A percentile compares a stretch with the other conserved stretches of the same genome.
phyloP scores from a whole-genome alignment of 352 stramenopile species.

The Globisporangium recalcitrans region DNA sequence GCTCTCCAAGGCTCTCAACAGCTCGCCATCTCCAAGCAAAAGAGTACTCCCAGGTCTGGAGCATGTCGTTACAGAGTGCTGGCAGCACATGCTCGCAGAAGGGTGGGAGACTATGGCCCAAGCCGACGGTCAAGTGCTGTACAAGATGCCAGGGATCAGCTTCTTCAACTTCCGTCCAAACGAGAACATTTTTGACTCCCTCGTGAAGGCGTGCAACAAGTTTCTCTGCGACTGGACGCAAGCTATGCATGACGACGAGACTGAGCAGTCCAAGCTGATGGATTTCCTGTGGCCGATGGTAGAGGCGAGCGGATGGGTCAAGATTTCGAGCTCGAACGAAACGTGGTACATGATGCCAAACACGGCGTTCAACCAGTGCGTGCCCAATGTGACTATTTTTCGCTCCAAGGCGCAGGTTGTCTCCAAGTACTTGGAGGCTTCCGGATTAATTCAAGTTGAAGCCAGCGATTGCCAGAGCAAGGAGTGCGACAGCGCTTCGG shows the following conservation, averaged over 20 bases:
- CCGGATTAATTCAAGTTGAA: constrained; percentile 11
- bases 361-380: constrained; percentile 59
- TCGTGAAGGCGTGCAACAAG: constrained; percentile 47
- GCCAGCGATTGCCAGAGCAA: not conserved
- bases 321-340: constrained; percentile 41
- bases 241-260: constrained; percentile 13
- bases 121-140: constrained; percentile 43
- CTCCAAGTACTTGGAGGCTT: constrained; percentile 49
- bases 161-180: constrained; percentile 73
- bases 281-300: constrained; percentile 60
- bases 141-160: constrained; percentile 57
- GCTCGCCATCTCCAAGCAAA: constrained; percentile 16
- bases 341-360: constrained; percentile 61
- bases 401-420: constrained; percentile 53
- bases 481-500: not conserved
- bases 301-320: constrained; percentile 46
- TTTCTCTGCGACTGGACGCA: constrained; percentile 45
- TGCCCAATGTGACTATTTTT: constrained; percentile 77
- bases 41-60: constrained; percentile 22
- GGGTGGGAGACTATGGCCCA: constrained; percentile 65
- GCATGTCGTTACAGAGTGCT: constrained; percentile 36
- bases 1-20: constrained; percentile 11
- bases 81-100: constrained; percentile 45
- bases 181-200: constrained; percentile 73
- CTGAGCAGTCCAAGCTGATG: constrained; percentile 27